A percentile compares a stretch with the other conserved stretches of the same genome.
phyloP scores from a whole-genome alignment of 306 rosid species.

The Acacia acuminata region DNA sequence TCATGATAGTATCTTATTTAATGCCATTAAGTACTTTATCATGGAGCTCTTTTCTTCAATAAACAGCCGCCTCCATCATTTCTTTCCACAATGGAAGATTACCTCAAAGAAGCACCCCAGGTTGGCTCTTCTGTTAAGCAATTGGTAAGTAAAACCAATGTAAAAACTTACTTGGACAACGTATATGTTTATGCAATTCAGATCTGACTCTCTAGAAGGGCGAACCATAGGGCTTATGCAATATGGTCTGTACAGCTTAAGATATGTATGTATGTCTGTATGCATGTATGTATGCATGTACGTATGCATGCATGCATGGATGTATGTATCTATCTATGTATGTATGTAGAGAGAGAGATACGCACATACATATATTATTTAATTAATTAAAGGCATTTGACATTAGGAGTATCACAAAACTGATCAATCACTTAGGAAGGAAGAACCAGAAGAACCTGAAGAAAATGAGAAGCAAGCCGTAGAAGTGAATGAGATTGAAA shows the following conservation, averaged over 20 bases:
- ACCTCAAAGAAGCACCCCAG: constrained; percentile 85
- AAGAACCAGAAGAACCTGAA: constrained; percentile 50
- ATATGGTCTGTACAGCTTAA: background rate
- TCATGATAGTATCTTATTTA: constrained; percentile 13
- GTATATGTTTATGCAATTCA: background rate
- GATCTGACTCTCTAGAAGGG: background rate
- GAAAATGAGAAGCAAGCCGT: constrained; percentile 53
- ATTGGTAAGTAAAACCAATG: constrained; percentile 58
- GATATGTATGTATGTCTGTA: no score
- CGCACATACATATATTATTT: background rate
- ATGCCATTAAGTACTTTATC: constrained; percentile 29
- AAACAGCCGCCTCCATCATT: constrained; percentile 95
- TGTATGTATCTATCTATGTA: no score
- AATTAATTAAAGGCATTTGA: constrained; percentile 23
- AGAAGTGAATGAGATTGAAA: constrained; percentile 42
- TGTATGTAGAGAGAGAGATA: background rate
- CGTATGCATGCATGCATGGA: no score
- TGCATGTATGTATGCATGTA: no score
- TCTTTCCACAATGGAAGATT: constrained; percentile 90
- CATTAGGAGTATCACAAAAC: constrained; percentile 63
- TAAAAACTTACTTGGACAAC: background rate
- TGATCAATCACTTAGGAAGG: constrained; percentile 44
- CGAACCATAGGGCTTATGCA: background rate
- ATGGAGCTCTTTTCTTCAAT: constrained; percentile 32
- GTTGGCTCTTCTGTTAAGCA: constrained; percentile 53